Evolutionary conservation across 2,329 filamentous ascomycete genomes (phyloP).

Genomic region (Trichoderma sp.): DNA sequence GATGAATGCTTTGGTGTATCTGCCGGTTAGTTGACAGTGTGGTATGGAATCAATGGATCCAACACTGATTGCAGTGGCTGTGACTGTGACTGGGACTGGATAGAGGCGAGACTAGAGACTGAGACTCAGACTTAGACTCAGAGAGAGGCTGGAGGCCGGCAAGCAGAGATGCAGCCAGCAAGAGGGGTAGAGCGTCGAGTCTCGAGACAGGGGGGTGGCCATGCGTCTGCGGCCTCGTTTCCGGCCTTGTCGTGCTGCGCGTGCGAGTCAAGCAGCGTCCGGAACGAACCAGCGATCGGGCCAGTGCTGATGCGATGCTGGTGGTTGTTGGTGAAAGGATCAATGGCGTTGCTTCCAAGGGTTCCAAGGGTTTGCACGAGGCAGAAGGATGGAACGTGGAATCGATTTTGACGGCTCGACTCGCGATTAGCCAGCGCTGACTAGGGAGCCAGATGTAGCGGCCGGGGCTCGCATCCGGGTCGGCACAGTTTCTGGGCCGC

Average conservation of each 20-base stretch:
- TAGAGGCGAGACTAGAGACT: not conserved
- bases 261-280: slow-evolving; percentile 2
- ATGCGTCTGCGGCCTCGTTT: not conserved
- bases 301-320: not conserved
- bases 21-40: not conserved
- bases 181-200: not conserved
- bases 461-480: slow-evolving; percentile 11
- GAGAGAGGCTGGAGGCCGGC: not conserved
- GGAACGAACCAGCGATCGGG: not conserved
- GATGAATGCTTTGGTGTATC: not conserved
- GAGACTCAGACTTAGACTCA: not conserved
- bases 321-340: not conserved
- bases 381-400: not conserved
- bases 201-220: not conserved
- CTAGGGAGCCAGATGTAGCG: not conserved
- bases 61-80: not conserved
- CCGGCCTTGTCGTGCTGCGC: not conserved
- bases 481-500: not conserved
- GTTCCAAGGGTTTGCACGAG: not conserved
- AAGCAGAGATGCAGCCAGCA: not conserved
- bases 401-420: not conserved
- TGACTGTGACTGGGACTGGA: no score
- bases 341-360: not conserved
- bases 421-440: not conserved
- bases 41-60: not conserved